phyloP scores from a whole-genome alignment of 1,284 basidiomycete species.

The Cerrena zonata region DNA sequence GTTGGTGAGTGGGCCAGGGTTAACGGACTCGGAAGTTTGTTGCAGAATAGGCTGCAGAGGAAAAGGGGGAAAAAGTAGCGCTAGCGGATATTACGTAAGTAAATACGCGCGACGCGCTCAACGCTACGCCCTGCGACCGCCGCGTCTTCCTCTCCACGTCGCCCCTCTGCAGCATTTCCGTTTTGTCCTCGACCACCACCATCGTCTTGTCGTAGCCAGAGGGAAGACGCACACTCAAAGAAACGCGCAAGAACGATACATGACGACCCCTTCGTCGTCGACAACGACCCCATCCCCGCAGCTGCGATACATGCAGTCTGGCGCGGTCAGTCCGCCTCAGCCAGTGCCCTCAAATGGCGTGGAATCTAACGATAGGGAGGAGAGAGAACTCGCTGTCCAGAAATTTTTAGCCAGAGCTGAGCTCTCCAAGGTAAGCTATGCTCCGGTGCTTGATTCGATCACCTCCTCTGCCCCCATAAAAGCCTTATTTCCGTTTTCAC shows the following conservation, averaged over 20 bases:
- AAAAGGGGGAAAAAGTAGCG: not conserved
- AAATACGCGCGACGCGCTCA: slow-evolving; percentile 7
- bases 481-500: not conserved
- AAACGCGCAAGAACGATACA: slow-evolving; percentile 23
- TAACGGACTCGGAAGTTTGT: not conserved
- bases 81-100: not conserved
- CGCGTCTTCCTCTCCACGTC: slow-evolving; percentile 5
- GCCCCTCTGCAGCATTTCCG: not conserved
- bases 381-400: slow-evolving; percentile 58
- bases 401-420: slow-evolving; percentile 72
- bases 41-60: no score
- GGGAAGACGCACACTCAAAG: not conserved
- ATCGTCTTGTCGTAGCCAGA: not conserved
- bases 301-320: slow-evolving; percentile 49
- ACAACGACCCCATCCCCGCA: slow-evolving; percentile 73
- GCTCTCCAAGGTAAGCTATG: slow-evolving; percentile 58
- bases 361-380: slow-evolving; percentile 33
- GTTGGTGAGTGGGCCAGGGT: no score
- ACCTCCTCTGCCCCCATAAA: not conserved
- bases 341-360: slow-evolving; percentile 16
- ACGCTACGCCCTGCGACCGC: slow-evolving; percentile 1
- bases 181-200: slow-evolving; percentile 2
- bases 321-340: slow-evolving; percentile 32
- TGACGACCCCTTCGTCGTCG: slow-evolving; percentile 73
- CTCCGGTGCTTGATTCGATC: not conserved